These are phyloP conservation scores for Aureobasidium sp. DNA, from an alignment of 2,329 filamentous ascomycete genomes.

Conservation along the genomic window DNA sequence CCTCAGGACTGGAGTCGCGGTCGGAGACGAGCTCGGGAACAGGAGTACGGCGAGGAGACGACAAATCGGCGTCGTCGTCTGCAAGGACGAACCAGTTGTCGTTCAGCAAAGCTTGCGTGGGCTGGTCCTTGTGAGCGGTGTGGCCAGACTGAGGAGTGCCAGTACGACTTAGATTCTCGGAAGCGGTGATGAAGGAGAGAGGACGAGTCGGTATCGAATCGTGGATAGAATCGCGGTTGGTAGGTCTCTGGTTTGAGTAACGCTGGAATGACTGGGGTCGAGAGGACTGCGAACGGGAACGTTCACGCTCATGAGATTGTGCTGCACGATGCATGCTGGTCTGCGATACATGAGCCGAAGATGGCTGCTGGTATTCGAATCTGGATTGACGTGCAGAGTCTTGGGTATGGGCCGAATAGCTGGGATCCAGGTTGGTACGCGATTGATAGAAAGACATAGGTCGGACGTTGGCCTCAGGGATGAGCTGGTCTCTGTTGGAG, in stretches of 20 bases:
- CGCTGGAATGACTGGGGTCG: slow-evolving; percentile 13
- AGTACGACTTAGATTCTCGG: neutral
- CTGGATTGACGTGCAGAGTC: slow-evolving; percentile 35
- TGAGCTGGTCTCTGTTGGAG: slow-evolving; percentile 36
- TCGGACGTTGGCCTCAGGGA: slow-evolving; percentile 29
- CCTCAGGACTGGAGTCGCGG: slow-evolving; percentile 21
- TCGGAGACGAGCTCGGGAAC: slow-evolving; percentile 19
- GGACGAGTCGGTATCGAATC: slow-evolving; percentile 14
- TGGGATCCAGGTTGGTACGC: slow-evolving; percentile 52
- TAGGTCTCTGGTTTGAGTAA: slow-evolving; percentile 1
- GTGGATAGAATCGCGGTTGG: slow-evolving; percentile 1
- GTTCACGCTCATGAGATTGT: slow-evolving; percentile 3
- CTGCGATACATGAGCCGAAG: neutral
- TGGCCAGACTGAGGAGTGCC: slow-evolving; percentile 13
- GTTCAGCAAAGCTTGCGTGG: slow-evolving; percentile 32
- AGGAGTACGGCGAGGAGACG: slow-evolving; percentile 17
- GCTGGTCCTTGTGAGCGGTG: slow-evolving; percentile 19
- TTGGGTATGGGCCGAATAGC: slow-evolving; percentile 44
- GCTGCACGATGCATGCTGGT: slow-evolving; percentile 21
- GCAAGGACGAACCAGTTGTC: slow-evolving; percentile 41
- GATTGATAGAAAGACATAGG: slow-evolving; percentile 76
- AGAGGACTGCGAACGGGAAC: slow-evolving; percentile 12
- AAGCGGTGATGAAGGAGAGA: slow-evolving; percentile 12
- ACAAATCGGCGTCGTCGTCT: slow-evolving; percentile 23
- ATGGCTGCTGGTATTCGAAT: slow-evolving; percentile 39